Evolutionary conservation across 208 protist genomes (phyloP), one percentile per base, ranked within the genome.

Genomic region (Jaenimonas drosophilae): DNA sequence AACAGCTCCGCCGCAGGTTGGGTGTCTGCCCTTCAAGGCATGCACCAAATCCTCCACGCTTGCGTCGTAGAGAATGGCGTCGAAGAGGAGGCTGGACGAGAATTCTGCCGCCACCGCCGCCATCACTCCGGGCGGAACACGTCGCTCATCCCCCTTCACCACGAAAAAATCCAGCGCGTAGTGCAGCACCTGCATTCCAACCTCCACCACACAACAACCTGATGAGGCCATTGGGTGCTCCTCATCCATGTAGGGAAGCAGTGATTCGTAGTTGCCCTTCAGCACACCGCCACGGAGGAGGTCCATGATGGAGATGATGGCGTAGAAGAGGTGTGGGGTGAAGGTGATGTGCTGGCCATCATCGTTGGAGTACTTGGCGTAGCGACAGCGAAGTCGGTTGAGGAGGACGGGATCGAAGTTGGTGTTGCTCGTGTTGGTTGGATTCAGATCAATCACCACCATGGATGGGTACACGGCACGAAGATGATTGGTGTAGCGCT

Each of bases 111-210:
- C 71, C 0, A 77, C 62, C 37, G 67, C 60, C 19, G 79, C 74
- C 17, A 71, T 60, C 2, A 74, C 46, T 19, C 72, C 63, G 5
- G 65, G 54, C 32, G 76, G 65, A 5, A 89, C 38, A n/a, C n/a
- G n/a, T n/a, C n/a, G n/a, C 16, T 47, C 50, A 34, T 57, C 51
- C 34, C 80, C 81, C 39, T 74, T 81, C 33, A 88, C 72, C 36
- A 88, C 70, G 25, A 88, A 90, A 40, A 88, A 80, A 42, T 94
- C 86, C 4, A 94, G 61, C 3, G 86, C 81, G 55, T 88, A 94
- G 62, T 91, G 65, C 33, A 70, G 76, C 49, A 91, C 81, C 53
- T 94, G 80, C 45, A 91, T 76, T 21, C 86, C 86, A 16, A 94
- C 62, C 64, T 91, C 81, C 12, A 91, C 57, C 21, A 94, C 70